Percentiles rank a stretch among this genome's conserved stretches.
phyloP scores from a whole-genome alignment of 768 basidiomycete species.

The Suillus clintonianus region DNA sequence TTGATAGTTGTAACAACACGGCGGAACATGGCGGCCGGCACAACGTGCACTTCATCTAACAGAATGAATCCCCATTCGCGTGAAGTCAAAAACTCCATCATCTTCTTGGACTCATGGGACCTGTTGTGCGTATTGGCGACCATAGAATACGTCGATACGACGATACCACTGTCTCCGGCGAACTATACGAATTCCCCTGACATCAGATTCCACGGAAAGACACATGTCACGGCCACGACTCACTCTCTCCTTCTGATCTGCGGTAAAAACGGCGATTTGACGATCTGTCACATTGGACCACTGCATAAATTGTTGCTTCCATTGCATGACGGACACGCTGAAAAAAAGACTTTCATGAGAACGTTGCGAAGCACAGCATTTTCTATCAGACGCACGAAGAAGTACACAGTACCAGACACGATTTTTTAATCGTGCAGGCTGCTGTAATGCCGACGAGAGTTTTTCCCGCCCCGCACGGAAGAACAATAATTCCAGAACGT shows the following conservation, averaged over 20 bases:
- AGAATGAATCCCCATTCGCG: conserved; percentile 99
- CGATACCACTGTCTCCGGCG: conserved; percentile 94
- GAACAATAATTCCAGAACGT: conserved; percentile 95
- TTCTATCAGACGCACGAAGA: conserved; percentile 75
- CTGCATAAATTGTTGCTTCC: conserved; percentile 97
- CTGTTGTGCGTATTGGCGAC: conserved; percentile 98
- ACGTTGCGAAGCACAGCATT: neutral
- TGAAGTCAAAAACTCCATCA: conserved; percentile 99
- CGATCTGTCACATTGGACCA: conserved; percentile 98
- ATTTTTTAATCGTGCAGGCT: conserved; percentile 99
- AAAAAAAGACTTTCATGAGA: conserved; percentile 3
- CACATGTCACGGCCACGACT: conserved; percentile 7
- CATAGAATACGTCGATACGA: conserved; percentile 99
- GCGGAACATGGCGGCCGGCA: conserved; percentile 98
- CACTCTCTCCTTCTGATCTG: conserved; percentile 97
- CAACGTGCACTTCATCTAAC: conserved; percentile 98
- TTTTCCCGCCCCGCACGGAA: conserved; percentile 98
- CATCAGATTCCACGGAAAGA: neutral
- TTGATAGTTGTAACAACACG: conserved; percentile 98
- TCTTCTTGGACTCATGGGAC: conserved; percentile 99
- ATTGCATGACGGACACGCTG: conserved; percentile 96
- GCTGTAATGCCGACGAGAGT: conserved; percentile 99
- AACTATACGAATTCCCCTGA: conserved; percentile 55
- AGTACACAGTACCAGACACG: conserved; percentile 94
- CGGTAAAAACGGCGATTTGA: conserved; percentile 97